Base-by-base conservation (phyloP, 306 rosid species). In the Citrullus colocynthis region DNA sequence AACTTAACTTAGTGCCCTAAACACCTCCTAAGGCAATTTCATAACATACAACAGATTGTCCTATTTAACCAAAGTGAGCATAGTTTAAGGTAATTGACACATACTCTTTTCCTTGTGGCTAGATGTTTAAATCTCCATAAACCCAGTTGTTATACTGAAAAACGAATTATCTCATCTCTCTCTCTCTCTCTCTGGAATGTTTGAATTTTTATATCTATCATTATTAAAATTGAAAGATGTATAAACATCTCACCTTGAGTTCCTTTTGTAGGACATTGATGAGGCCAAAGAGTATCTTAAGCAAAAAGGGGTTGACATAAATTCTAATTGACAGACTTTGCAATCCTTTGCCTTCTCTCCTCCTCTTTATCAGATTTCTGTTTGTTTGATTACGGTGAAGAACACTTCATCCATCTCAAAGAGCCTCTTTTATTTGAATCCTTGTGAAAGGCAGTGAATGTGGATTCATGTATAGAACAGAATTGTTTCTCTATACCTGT, bases 231-330 rank as follows among this genome's bases (percentile, higher is more conserved):
- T 48, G 42, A 71, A 30, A 72, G 62, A 9, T n/a, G 20, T 75
- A 56, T 14, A 10, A 15, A 49, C 7, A 34, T 75, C 51, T 32
- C 78, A 7, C 18, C 20, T 78, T 45, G 34, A 59, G 5, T 78
- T 75, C 75, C 63, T 81, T 78, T 64, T 63, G 82, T 75, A 92
- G 98, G 96, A 95, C 74, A 74, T 95, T 71, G 81, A 72, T 20
- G 96, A 90, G 86, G 98, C 98, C 65, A 90, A 85, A 88, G 91
- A 88, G 6, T 90, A 80, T 80, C 80, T 94, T 85, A 88, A 88
- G 80, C 85, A 80, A 84, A 89, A 74, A 80, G 91, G 97, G 78
- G 83, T 94, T 18, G 92, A 94, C 85, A 81, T 93, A 78, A 64
- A 84, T 75, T 66, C 66, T 55, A 81, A 83, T 80, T 89, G 88